Percentiles rank a stretch among this genome's conserved stretches.
These are phyloP conservation scores for Musa beccarii DNA, from an alignment of 176 grass and related monocot genomes.

Conservation along the genomic window DNA sequence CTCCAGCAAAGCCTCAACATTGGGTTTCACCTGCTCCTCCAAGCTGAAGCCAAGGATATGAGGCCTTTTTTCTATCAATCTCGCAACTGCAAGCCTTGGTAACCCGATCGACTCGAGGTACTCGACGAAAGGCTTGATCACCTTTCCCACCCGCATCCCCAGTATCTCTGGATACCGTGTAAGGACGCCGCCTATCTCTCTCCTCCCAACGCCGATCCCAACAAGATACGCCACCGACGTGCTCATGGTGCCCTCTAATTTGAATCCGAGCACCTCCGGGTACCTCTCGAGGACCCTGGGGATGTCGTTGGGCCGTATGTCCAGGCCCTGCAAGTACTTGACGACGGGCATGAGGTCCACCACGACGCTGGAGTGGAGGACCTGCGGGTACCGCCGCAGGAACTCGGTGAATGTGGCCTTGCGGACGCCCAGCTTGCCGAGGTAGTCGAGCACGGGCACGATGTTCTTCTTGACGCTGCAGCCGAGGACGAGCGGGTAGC, in stretches of 20 bases:
- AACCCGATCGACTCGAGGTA: constrained; percentile 47
- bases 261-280: constrained; percentile 68
- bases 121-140: constrained; percentile 68
- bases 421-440: constrained; percentile 64
- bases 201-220: constrained; percentile 43
- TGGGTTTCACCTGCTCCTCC: constrained; percentile 50
- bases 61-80: constrained; percentile 46
- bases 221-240: constrained; percentile 68
- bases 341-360: constrained; percentile 32
- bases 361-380: constrained; percentile 69
- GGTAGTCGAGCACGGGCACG: constrained; percentile 78
- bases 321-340: constrained; percentile 63
- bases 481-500: constrained; percentile 65
- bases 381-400: constrained; percentile 63
- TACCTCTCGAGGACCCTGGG: constrained; percentile 64
- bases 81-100: constrained; percentile 39
- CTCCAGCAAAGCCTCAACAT: constrained; percentile 37
- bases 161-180: constrained; percentile 52
- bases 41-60: constrained; percentile 57
- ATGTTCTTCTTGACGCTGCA: constrained; percentile 86
- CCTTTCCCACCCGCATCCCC: constrained; percentile 62
- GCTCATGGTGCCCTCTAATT: constrained; percentile 80
- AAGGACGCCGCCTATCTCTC: constrained; percentile 37
- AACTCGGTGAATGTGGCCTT: constrained; percentile 45
- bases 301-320: constrained; percentile 37